These are phyloP conservation scores for Talaromyces thailandensis DNA, from an alignment of 495 filamentous ascomycete species.

Conservation along the genomic window DNA sequence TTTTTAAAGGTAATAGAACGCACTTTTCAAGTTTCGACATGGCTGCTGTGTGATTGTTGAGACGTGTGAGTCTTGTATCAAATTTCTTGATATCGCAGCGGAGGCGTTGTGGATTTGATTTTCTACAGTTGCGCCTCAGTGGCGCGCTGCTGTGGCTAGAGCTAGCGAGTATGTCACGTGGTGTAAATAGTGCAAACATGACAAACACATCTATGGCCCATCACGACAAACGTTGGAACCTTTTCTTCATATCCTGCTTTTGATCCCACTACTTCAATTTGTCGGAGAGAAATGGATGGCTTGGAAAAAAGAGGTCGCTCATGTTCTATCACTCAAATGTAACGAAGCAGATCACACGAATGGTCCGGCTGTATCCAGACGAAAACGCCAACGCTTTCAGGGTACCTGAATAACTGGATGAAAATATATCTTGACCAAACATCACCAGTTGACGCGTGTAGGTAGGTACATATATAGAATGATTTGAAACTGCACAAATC, in stretches of 20 bases:
- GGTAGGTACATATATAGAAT: too few relatives aligned
- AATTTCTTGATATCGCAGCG: conserved; percentile 39
- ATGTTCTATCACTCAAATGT: too few relatives aligned
- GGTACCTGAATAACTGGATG: too few relatives aligned
- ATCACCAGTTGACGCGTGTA: too few relatives aligned
- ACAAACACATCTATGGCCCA: background rate
- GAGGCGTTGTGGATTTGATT: conserved; percentile 44
- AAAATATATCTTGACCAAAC: too few relatives aligned
- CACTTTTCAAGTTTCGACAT: conserved; percentile 42
- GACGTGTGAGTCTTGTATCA: conserved; percentile 16
- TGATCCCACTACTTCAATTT: background rate
- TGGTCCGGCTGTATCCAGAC: too few relatives aligned
- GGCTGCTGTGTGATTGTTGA: conserved; percentile 23
- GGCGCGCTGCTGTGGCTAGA: conserved; percentile 6
- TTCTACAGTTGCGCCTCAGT: background rate
- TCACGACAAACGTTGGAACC: background rate
- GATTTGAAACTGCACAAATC: too few relatives aligned
- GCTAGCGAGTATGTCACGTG: conserved; percentile 8
- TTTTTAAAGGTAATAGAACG: background rate
- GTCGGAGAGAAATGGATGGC: too few relatives aligned
- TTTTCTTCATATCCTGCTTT: background rate
- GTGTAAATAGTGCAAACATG: background rate
- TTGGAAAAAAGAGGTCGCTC: too few relatives aligned
- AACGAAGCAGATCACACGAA: too few relatives aligned
- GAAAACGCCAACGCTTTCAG: too few relatives aligned